Evolutionary conservation across 106 monocot species (phyloP), one percentile per base, ranked within the genome.

Genomic region (Vanilla planifolia): DNA sequence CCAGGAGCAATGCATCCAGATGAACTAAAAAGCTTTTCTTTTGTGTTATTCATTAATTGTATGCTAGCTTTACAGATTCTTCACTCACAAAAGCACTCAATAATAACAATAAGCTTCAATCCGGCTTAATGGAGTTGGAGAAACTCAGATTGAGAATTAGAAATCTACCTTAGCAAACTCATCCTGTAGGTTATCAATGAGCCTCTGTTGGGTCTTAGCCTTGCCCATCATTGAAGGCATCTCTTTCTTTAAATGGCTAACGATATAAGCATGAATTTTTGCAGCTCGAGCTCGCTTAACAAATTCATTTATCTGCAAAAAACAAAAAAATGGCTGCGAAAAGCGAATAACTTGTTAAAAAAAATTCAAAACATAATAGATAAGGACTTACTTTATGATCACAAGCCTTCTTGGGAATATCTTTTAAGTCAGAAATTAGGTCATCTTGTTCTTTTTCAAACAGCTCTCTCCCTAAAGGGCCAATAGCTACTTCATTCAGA

Each of bases 171-270:
- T 94, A 15, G 65, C 71, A 72, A 94, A 88, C 55, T 88, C 88
- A 66, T 77, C 82, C 29, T 77, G 77, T 48, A 93, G 56, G 61
- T 79, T 77, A 58, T 93, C 82, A 36, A 93, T 79, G 40, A 93
- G 88, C 20, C 77, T 61, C 41, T 85, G 84, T 61, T 93, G 88
- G 69, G 82, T 63, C 74, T 93, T 93, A 43, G 93, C 81, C 77
- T 93, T 93, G 51, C 93, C 88, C 52, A 93, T 93, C 74, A 93
- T 74, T 48, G 82, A 73, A 60, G 93, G 93, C 93, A 93, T 93
- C 67, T 93, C 93, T 48, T 93, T 93, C 60, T 71, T 93, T 24
- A 93, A 70, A 64, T 93, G 93, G 64, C 93, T 82, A 36, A 93
- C 82, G 62, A 93, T 93, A 68, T 84, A 80, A 6, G 88, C 88